These are phyloP conservation scores for Phenoliferia sp. DNA, from an alignment of 1,284 basidiomycete genomes.

Conservation along the genomic window DNA sequence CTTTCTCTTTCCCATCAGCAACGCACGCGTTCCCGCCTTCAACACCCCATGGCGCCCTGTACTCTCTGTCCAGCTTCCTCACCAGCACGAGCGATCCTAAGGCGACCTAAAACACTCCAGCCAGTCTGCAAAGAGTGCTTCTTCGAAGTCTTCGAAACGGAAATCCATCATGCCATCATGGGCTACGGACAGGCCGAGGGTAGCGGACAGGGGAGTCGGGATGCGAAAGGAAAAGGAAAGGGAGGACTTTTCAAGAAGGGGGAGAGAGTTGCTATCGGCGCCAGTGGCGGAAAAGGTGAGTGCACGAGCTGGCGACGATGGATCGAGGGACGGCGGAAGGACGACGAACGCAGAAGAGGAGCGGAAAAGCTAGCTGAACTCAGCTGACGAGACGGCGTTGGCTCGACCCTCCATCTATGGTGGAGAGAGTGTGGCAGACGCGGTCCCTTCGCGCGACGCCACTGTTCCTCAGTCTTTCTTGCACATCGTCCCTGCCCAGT, in stretches of 20 bases:
- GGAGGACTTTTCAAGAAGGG: conserved; percentile 77
- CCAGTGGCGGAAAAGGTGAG: conserved; percentile 93
- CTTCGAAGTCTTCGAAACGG: conserved; percentile 95
- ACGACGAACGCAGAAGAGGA: no score
- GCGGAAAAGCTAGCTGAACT: no score
- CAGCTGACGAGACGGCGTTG: no score
- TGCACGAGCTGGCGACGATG: not conserved
- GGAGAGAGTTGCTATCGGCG: conserved; percentile 93
- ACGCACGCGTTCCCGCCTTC: not conserved
- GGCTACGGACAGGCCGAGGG: conserved; percentile 32
- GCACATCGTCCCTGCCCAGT: no score
- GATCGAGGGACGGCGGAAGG: not conserved
- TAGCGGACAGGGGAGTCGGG: not conserved
- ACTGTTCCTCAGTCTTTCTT: no score
- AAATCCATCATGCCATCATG: conserved; percentile 92
- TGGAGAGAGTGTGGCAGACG: no score
- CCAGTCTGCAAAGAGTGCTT: conserved; percentile 37
- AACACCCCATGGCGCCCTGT: conserved; percentile 13
- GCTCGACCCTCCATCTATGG: no score
- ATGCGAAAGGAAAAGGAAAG: conserved; percentile 37
- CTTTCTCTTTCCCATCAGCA: not conserved
- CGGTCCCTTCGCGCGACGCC: no score
- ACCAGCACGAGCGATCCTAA: conserved; percentile 68
- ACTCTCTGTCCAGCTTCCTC: conserved; percentile 27
- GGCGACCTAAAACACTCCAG: conserved; percentile 93